A percentile compares a stretch with the other conserved stretches of the same genome.
These are phyloP conservation scores for Cyclotella atomus DNA, from an alignment of 108 stramenopile genomes.

Conservation along the genomic window DNA sequence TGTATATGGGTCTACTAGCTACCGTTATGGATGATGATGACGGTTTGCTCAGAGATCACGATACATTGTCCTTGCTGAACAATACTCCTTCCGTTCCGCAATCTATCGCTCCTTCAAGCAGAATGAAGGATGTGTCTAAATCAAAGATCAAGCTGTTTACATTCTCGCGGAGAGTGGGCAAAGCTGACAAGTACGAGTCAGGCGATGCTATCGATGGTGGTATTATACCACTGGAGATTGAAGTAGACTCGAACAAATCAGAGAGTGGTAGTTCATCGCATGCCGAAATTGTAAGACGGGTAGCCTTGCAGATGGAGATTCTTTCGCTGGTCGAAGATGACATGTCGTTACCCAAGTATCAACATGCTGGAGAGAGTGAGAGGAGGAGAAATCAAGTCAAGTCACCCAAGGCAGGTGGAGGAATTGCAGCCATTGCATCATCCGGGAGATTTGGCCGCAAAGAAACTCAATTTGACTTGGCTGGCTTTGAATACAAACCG, in stretches of 20 bases:
- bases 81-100: not conserved
- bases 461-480: constrained; percentile 32
- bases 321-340: constrained; percentile 45
- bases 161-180: constrained; percentile 27
- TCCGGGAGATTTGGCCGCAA: constrained; percentile 40
- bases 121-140: not conserved
- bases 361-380: not conserved
- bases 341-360: constrained; percentile 41
- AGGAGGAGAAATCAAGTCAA: not conserved
- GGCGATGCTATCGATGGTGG: constrained; percentile 9
- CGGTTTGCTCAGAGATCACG: constrained; percentile 15
- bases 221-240: not conserved
- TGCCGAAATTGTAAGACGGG: constrained; percentile 27
- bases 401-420: constrained; percentile 24
- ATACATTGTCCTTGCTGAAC: not conserved
- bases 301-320: constrained; percentile 40
- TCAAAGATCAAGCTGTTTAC: constrained; percentile 35
- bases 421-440: not conserved
- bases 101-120: constrained; percentile 1
- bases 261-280: constrained; percentile 1
- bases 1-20: constrained; percentile 43
- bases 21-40: constrained; percentile 45
- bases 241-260: not conserved
- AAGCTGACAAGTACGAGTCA: constrained; percentile 10
- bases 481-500: constrained; percentile 48